Base-by-base conservation (phyloP, 2,329 filamentous ascomycete genomes). In the Phoma sp. region DNA sequence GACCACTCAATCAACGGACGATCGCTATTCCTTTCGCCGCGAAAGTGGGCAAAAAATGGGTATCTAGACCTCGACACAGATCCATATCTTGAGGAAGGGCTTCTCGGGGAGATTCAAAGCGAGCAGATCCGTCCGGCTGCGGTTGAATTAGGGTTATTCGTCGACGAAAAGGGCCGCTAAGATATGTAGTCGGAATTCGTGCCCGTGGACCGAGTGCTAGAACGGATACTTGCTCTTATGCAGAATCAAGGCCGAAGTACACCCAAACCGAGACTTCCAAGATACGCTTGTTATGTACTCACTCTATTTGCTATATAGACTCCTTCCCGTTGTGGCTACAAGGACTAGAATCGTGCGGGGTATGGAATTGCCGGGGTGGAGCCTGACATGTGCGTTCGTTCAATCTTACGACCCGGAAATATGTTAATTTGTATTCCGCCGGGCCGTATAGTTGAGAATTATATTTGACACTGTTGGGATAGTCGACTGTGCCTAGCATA, bases 21-120 rank as follows among this genome's bases (percentile, higher is more conserved):
- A 4, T 47, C 39, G 18, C 34, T 59, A 2, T 59, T 56, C 12
- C 33, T 56, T 3, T 30, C 52, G 3, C 38, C 52, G 18, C 33
- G 52, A 14, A 56, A 52, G 34, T 56, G 52, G 56, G 47, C 56
- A 11, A 18, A n/a, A 10, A 48, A 11, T n/a, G 47, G 52, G n/a
- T 59, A 56, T 33, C 7, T 56, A 4, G 52, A 59, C 23, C 20
- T 59, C 1, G 53, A 59, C 17, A 15, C 52, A 11, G 52, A 59
- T 42, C 32, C 47, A 5, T 59, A 56, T 10, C 34, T 43, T 1
- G 52, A 43, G 3, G 42, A 42, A 17, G 21, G 11, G 2, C 23
- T 59, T 5, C 17, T 59, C 29, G 43, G 45, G 6, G 56, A 56
- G 25, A 53, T 59, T 10, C 56, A 56, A 17, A 38, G 18, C 10